Evolutionary conservation across 176 grass and related monocot species (phyloP), one percentile per base, ranked within the genome.

Genomic region (Carex scoparia): DNA sequence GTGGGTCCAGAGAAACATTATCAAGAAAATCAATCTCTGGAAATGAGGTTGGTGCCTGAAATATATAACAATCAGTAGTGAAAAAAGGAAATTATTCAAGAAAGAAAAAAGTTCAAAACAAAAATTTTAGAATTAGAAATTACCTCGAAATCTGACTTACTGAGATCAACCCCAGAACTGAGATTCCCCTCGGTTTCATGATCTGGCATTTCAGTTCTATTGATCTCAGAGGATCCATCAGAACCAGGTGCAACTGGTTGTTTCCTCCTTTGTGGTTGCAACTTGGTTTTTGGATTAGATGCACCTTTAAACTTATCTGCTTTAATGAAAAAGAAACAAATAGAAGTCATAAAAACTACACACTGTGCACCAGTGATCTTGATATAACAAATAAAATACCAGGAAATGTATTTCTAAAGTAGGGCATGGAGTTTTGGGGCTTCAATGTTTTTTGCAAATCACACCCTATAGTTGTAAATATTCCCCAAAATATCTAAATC

Each of bases 191-290:
- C 32, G 7, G 30, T 30, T 75, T 75, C 16, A 44, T 70, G 35
- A 70, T 70, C 19, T 30, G 71, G 46, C 5, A 75, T 53, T 30
- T 75, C 71, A 54, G n/a, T 54, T 53, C 10, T 31, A 44, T 54
- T 30, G 42, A 51, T 53, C 54, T 44, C 37, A 70, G 7, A 44
- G 37, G 37, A 7, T 19, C 37, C 67, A n/a, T 70, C 37, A 44
- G 37, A 70, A 70, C 37, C 7, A 70, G 67, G 67, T 70, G 3
- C 49, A 78, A 28, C 11, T 31, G 28, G 28, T 15, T 56, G 49
- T 78, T 78, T 78, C 73, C 56, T 78, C 51, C 73, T 76, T 55
- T 76, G 72, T 31, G 72, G 72, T 40, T 48, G 69, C 40, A 72
- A 72, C 40, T 72, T 72, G 16, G 72, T 28, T 31, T 76, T 53